Evolutionary conservation across 2,329 filamentous ascomycete genomes (phyloP).

Genomic region (Fusarium newnesense): DNA sequence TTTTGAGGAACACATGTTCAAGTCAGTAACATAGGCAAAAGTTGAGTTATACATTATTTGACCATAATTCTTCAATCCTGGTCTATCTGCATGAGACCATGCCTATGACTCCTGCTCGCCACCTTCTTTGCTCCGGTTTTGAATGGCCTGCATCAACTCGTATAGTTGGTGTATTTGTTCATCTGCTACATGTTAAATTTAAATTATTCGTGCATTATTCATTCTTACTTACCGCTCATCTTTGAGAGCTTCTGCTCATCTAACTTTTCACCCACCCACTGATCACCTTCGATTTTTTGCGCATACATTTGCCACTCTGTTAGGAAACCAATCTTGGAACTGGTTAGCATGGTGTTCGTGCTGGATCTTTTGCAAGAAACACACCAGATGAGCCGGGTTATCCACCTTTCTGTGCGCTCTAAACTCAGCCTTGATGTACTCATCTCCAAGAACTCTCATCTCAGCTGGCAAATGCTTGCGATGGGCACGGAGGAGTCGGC

Average conservation of each 20-base stretch:
- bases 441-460: constrained; percentile 84
- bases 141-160: constrained; percentile 89
- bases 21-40: background rate
- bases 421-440: constrained; percentile 95
- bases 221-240: constrained; percentile 79
- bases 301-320: constrained; percentile 97
- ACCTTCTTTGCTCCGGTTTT: constrained; percentile 48
- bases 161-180: constrained; percentile 94
- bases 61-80: background rate
- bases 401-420: constrained; percentile 84
- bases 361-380: constrained; percentile 42
- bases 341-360: constrained; percentile 12
- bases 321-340: constrained; percentile 84
- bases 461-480: constrained; percentile 79
- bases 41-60: background rate
- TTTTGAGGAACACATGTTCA: background rate
- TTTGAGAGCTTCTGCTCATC: constrained; percentile 87
- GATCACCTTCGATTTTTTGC: constrained; percentile 87
- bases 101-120: constrained; percentile 43
- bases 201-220: background rate
- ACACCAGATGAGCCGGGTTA: constrained; percentile 90
- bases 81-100: constrained; percentile 14
- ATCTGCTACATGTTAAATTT: constrained; percentile 62
- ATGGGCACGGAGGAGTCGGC: constrained; percentile 86
- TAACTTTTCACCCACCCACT: constrained; percentile 86